Evolutionary conservation across 2,329 filamentous ascomycete genomes (phyloP), one percentile per base, ranked within the genome.

Genomic region (Aureobasidium sp.): DNA sequence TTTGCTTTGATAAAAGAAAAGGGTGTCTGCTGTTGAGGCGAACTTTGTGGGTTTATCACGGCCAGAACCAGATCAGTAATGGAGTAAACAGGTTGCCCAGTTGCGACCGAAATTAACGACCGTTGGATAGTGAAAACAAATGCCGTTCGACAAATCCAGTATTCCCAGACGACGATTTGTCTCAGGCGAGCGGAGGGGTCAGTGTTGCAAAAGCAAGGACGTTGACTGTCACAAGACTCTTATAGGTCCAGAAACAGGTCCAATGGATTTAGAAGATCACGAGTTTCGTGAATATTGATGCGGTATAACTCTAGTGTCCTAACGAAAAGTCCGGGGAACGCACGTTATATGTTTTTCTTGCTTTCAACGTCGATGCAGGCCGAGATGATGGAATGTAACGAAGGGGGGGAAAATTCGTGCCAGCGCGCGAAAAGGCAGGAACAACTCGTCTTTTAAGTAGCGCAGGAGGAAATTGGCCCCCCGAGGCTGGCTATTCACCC

Each of bases 21-120:
- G 48, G 48, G 37, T 49, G 34, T 38, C 30, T 30, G 34, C 32
- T 29, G 35, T 11, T 19, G 16, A 30, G 12, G n/a, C 8, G 17
- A 30, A 8, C 39, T 30, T 49, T 38, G 8, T 12, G 32, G 19
- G 16, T 29, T 11, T 21, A 16, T 39, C n/a, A 22, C 16, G 34
- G 34, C 45, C 32, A 49, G 34, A n/a, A n/a, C 22, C 32, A 49
- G 22, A 30, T 39, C 45, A 30, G 45, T 49, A 24, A 12, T 49
- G 22, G n/a, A n/a, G 45, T 30, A 39, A 49, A 39, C 45, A 39
- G 17, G 22, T 49, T 49, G 45, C 34, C 34, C 45, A 49, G 45
- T 49, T 49, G 45, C 22, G 45, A 39, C 32, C 45, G 48, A 41
- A 24, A 40, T 51, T 51, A 51, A 51, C 35, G 48, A 51, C 48